These are phyloP conservation scores for Pythium scleroteichum DNA, from an alignment of 352 stramenopile species.

Conservation along the genomic window DNA sequence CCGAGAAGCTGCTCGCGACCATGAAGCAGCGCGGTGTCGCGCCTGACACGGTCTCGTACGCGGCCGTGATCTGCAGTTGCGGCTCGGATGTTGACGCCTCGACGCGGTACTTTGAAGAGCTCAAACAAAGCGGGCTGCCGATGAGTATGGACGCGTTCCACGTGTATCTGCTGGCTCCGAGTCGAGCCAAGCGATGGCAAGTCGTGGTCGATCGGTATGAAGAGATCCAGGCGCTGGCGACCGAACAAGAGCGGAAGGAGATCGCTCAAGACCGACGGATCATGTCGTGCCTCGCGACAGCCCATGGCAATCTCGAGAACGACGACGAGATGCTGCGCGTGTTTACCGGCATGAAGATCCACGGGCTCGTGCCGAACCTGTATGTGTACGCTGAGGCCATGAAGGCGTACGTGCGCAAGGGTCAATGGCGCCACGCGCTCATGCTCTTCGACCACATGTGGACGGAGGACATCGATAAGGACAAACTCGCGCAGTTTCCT, in stretches of 20 bases:
- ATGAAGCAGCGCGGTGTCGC: constrained; percentile 44
- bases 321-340: constrained; percentile 59
- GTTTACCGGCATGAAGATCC: constrained; percentile 76
- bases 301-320: constrained; percentile 42
- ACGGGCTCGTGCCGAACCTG: constrained; percentile 60
- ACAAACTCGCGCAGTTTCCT: constrained; percentile 38
- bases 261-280: constrained; percentile 57
- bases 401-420: constrained; percentile 62
- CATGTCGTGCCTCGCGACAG: constrained; percentile 61
- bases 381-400: constrained; percentile 74
- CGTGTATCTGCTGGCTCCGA: constrained; percentile 34
- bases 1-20: constrained; percentile 36
- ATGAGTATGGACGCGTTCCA: constrained; percentile 33
- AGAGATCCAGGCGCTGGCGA: constrained; percentile 10
- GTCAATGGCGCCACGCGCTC: constrained; percentile 66
- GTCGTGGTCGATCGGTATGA: constrained; percentile 42
- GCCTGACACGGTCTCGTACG: constrained; percentile 57
- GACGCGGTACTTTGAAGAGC: constrained; percentile 46
- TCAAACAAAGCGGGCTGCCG: constrained; percentile 25
- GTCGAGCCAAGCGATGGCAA: constrained; percentile 43
- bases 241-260: constrained; percentile 18
- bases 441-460: constrained; percentile 77
- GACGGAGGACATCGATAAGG: constrained; percentile 43
- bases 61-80: constrained; percentile 54
- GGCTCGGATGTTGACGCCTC: constrained; percentile 43